Evolutionary conservation across 192 early-diverging fungal species (phyloP), one percentile per base, ranked within the genome.

Genomic region (Powellomyces hirtus): DNA sequence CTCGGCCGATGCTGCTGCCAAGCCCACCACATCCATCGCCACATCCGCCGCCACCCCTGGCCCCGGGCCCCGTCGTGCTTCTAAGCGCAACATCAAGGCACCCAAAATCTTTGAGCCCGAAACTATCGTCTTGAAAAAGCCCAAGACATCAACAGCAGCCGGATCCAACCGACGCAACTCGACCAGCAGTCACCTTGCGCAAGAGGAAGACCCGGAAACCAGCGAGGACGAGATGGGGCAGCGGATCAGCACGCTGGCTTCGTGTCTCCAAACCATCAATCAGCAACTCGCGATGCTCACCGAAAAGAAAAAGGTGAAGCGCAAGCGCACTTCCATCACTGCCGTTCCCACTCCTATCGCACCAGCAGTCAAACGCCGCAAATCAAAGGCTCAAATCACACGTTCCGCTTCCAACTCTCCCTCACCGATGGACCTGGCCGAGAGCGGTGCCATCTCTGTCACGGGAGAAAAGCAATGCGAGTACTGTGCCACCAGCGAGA

Each of bases 401-500:
- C 33, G 50, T 8, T 18, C 57, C 10, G 38, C 56, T 0, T 34
- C 57, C 1, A 24, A 26, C 18, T 55, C 59, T 1, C 61, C 59
- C 14, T 44, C 31, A n/a, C 59, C 61, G n/a, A 34, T 34, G 53
- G 46, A 36, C n/a, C 4, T 56, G 0, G 52, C 16, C 0, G 51
- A 30, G 27, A 38, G 57, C 18, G 51, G 38, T 1, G 45, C 38
- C 7, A n/a, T n/a, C n/a, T n/a, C n/a, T n/a, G 61, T 27, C 10
- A 13, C 22, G 1, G 37, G 29, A 10, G 68, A 38, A 14, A 74
- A 75, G 57, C 34, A 69, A 30, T 62, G 56, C 35, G 67, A 68
- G 31, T 68, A 79, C 62, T 80, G 78, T 44, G 51, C 36, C 7
- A 63, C 66, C 20, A 68, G 42, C 14, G 63, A 58, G 37, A 80